These are phyloP conservation scores for Corymbia maculata DNA, from an alignment of 345 rosid species.

Conservation along the genomic window DNA sequence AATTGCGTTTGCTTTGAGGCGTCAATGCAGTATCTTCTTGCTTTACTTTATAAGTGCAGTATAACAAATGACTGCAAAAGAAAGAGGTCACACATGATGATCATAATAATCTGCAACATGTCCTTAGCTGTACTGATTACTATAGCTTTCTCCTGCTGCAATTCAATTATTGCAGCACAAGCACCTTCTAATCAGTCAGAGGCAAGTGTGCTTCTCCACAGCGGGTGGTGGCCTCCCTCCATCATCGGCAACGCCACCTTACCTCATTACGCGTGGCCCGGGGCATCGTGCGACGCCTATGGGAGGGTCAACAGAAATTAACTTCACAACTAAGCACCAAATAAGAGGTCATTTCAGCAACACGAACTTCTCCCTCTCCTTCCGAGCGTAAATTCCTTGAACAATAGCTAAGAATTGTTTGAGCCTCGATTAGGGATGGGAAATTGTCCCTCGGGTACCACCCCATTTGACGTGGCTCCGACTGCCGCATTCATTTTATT, in stretches of 20 bases:
- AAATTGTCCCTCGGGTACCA: neutral
- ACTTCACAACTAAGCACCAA: neutral
- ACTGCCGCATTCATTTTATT: no score
- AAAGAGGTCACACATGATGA: neutral
- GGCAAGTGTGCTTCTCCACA: neutral
- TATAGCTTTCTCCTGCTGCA: neutral
- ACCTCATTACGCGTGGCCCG: neutral
- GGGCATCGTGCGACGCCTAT: neutral
- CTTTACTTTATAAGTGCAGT: neutral
- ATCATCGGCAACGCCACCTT: neutral
- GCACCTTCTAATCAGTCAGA: neutral
- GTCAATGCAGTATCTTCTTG: neutral
- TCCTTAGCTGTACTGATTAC: neutral
- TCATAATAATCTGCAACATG: neutral
- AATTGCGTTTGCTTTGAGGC: no score
- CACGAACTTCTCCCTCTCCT: conserved; percentile 15
- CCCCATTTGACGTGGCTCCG: fast-evolving
- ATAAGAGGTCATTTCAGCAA: neutral
- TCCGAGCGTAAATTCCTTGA: neutral
- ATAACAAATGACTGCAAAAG: neutral
- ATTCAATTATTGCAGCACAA: neutral
- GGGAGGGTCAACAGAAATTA: neutral
- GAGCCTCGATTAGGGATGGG: neutral
- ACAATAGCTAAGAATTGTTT: neutral
- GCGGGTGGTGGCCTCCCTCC: neutral